Evolutionary conservation across 805 yeast genomes (phyloP), one percentile per base, ranked within the genome.

Genomic region (Yarrowia phangngaensis): DNA sequence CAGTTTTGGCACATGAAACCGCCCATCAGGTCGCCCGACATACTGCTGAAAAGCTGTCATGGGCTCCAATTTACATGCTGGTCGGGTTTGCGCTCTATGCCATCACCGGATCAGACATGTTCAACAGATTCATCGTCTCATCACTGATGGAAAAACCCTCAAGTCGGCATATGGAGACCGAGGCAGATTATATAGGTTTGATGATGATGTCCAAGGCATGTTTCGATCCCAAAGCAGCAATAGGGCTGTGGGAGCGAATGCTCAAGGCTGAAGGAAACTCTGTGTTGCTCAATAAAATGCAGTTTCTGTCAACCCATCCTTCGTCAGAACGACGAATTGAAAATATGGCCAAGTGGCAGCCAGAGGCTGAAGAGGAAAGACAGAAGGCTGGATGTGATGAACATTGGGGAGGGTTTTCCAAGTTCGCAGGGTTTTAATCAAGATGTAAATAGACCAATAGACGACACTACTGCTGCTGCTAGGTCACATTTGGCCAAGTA

Each of bases 11-110:
- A 0, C 99, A 92, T 63, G 99, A 92, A 59, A 76, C 89, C 50
- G 89, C 96, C 0, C 98, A 92, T 67, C 95, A 88, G 63, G 70
- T 92, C 55, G 96, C 96, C 7, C 80, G 95, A 52, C 98, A 92
- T 62, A 78, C 92, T 6, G 80, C 83, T 38, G 99, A 92, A 60
- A 80, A 82, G 56, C 60, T 90, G 49, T 80, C 95, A 11, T 73
- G 76, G 54, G 78, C 82, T 11, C 97, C 97, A 0, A 57, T 87
- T 26, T 80, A 82, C 59, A 70, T 80, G 12, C 53, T 73, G 0
- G 53, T 82, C 8, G 77, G 80, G 7, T 53, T 80, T 3, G 41
- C 75, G 1, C 56, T 84, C 47, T 80, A 78, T 57, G 61, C 81
- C 1, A 56, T 79, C n/a, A 74, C 89, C 4, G 87, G 94, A 4